Conservation (phyloP, 768 basidiomycete species). For the Lentinula detonsa region DNA sequence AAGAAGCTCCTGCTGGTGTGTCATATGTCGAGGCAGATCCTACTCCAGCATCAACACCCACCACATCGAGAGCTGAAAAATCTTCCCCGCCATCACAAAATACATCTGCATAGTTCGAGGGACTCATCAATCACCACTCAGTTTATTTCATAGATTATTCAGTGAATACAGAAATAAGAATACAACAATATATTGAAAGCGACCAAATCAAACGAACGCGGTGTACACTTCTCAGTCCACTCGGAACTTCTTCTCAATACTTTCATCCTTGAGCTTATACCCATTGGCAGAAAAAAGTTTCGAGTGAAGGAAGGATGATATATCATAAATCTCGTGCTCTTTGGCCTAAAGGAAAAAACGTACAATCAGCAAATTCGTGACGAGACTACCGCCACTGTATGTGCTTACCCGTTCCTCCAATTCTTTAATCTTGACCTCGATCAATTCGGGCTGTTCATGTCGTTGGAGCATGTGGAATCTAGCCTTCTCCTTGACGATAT, state of each 20-base stretch:
- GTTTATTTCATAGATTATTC: conserved; percentile 5
- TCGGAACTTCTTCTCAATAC: conserved; percentile 73
- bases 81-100: background rate
- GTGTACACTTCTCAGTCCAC: conserved; percentile 21
- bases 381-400: background rate
- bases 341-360: conserved; percentile 57
- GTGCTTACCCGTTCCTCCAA: conserved; percentile 77
- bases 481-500: conserved; percentile 88
- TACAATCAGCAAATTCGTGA: background rate
- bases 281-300: conserved; percentile 86
- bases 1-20: background rate
- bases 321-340: conserved; percentile 94
- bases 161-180: conserved; percentile 9
- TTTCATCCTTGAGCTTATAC: conserved; percentile 62
- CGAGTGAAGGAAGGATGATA: conserved; percentile 77
- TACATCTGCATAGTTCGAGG: background rate
- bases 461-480: conserved; percentile 75
- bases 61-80: background rate
- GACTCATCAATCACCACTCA: background rate
- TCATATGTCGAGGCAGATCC: background rate
- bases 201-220: conserved; percentile 9
- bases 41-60: background rate
- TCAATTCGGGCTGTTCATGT: conserved; percentile 70
- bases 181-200: background rate
- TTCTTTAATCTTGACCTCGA: conserved; percentile 73